Evolutionary conservation across 345 rosid genomes (phyloP).

Genomic region (Eucalyptus cladocalyx): DNA sequence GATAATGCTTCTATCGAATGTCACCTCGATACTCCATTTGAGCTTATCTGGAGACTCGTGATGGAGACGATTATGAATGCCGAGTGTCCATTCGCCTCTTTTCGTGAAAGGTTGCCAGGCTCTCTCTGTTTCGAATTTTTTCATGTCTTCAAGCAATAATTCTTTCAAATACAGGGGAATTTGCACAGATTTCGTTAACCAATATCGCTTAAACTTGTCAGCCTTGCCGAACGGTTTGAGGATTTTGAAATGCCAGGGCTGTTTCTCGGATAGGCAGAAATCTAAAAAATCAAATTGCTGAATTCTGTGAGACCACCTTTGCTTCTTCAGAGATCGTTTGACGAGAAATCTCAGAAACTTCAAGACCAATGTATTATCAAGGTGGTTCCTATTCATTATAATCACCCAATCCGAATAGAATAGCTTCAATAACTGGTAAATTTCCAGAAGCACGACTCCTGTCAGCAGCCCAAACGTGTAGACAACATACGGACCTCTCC

Average conservation of each 20-base stretch:
- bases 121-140: not conserved
- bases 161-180: not conserved
- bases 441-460: not conserved
- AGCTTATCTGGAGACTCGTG: not conserved
- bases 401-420: not conserved
- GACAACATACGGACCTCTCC: not conserved
- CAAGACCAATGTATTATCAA: not conserved
- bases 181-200: not conserved
- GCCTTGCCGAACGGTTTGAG: not conserved
- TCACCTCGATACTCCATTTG: not conserved
- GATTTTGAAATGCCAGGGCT: not conserved
- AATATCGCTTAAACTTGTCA: not conserved
- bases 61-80: no score
- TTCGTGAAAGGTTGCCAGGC: not conserved
- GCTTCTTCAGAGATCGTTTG: not conserved
- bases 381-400: not conserved
- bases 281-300: not conserved
- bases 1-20: slow-evolving; percentile 3
- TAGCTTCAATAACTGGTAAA: not conserved
- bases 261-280: not conserved
- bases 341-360: not conserved
- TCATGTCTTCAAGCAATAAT: not conserved
- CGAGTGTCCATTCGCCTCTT: slow-evolving; percentile 1
- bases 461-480: not conserved
- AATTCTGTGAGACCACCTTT: not conserved